These are phyloP conservation scores for Thozetella sp. DNA, from an alignment of 495 filamentous ascomycete species.

Conservation along the genomic window DNA sequence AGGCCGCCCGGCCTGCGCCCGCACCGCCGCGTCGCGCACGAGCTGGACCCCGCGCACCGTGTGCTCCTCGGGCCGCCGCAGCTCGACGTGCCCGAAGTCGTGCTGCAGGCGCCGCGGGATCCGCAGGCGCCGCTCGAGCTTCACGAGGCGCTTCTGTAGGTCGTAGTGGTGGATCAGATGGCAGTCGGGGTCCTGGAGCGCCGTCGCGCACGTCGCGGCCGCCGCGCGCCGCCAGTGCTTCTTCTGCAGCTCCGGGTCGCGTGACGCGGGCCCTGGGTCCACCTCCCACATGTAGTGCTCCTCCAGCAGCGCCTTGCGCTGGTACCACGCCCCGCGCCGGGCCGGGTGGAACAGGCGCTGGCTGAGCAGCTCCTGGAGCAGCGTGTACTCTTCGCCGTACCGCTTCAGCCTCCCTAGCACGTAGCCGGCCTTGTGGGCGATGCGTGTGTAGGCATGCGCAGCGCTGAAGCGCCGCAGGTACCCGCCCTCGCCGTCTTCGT, in stretches of 20 bases:
- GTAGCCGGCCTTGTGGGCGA: constrained; percentile 80
- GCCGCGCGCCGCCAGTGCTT: constrained; percentile 84
- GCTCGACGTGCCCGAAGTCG: constrained; percentile 83
- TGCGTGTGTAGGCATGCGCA: constrained; percentile 91
- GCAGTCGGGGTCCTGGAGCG: constrained; percentile 83
- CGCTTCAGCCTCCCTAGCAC: constrained; percentile 84
- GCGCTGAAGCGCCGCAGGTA: constrained; percentile 92
- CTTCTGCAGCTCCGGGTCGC: constrained; percentile 54
- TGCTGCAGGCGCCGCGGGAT: constrained; percentile 88
- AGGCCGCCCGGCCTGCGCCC: constrained; percentile 31
- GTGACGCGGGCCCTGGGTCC: constrained; percentile 37
- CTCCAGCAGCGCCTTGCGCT: constrained; percentile 91
- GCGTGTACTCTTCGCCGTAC: constrained; percentile 73
- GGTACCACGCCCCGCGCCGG: constrained; percentile 90
- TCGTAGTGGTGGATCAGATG: constrained; percentile 94
- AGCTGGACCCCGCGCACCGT: constrained; percentile 77
- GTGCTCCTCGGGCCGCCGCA: constrained; percentile 74
- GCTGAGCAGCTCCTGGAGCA: constrained; percentile 74
- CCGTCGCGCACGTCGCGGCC: constrained; percentile 80
- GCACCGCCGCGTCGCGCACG: constrained; percentile 50
- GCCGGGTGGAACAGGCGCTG: constrained; percentile 86
- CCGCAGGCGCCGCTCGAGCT: constrained; percentile 83
- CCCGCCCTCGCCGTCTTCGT: constrained; percentile 83
- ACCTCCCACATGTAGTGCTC: constrained; percentile 88
- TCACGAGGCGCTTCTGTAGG: constrained; percentile 86